A percentile compares a stretch with the other conserved stretches of the same genome.
Conservation (phyloP, 2,329 filamentous ascomycete genomes). For the Hypomyces perniciosus region DNA sequence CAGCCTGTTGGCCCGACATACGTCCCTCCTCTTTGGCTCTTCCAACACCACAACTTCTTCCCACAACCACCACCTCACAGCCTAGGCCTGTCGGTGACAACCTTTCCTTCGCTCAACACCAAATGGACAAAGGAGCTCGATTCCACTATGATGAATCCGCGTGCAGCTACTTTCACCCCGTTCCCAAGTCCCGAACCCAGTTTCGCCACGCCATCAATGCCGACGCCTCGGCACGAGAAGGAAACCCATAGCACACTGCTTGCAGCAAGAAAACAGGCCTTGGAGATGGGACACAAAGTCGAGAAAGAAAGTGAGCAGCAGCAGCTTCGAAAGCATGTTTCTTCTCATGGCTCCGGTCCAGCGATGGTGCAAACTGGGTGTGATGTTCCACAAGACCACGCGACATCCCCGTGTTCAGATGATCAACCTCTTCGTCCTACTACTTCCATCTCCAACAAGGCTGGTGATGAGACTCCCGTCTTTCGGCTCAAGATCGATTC, state of each 20-base stretch:
- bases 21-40: neutral
- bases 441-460: neutral
- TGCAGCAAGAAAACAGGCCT: neutral
- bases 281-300: neutral
- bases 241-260: neutral
- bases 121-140: neutral
- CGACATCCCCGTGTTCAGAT: slow-evolving; percentile 1
- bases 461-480: neutral
- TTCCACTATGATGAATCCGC: slow-evolving; percentile 22
- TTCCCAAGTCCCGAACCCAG: slow-evolving; percentile 4
- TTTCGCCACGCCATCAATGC: neutral
- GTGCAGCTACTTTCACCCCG: slow-evolving; percentile 23
- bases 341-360: neutral
- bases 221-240: neutral
- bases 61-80: neutral
- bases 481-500: neutral
- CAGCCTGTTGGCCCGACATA: neutral
- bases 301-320: neutral
- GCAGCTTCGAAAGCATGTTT: neutral
- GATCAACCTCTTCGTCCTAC: neutral
- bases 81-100: neutral
- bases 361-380: neutral
- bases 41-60: neutral
- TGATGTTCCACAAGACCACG: slow-evolving; percentile 8
- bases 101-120: neutral